Base-by-base conservation (phyloP, 768 basidiomycete species). In the Lactarius quietus region DNA sequence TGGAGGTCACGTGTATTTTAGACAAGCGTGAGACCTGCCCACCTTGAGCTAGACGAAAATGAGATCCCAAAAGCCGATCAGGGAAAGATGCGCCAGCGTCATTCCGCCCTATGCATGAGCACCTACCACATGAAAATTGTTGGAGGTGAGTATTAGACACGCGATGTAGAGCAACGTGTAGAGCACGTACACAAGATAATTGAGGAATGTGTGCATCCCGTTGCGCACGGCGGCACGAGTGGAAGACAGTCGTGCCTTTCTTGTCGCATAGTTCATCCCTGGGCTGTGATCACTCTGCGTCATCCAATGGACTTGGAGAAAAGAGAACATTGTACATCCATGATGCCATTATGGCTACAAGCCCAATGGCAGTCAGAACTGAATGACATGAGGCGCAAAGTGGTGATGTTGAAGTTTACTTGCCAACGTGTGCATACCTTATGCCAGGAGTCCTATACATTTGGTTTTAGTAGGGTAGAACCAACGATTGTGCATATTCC, bases 91-190 rank as follows among this genome's bases (percentile, higher is more conserved):
- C 9, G 88, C 84, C 12, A 38, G 36, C 33, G 33, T n/a, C n/a
- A n/a, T n/a, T n/a, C n/a, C n/a, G n/a, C n/a, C n/a, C n/a, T n/a
- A n/a, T n/a, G n/a, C 23, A 28, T 48, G 64, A 54, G 7, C 43
- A 93, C 93, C 86, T 98, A 97, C 87, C 89, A 92, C 71, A 93
- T 78, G 73, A 93, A n/a, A n/a, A 99, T 97, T 93, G 72, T 96
- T 96, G 81, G 93, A 99, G 0, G 95, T 90, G 74, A n/a, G n/a
- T 69, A 98, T 95, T 0, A 97, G 97, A 0, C 97, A 96, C 2
- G 92, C 96, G 58, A 98, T 91, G 73, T 98, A 99, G 14, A 98
- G 79, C 1, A 97, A 95, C 0, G 95, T 86, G 72, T 98, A 99
- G 10, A 97, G 77, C n/a, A 83, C 81, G 72, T 98, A 98, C 28